Evolutionary conservation across 2,329 filamentous ascomycete genomes (phyloP), one percentile per base, ranked within the genome.

Genomic region (Rhynchosporium graminicola): DNA sequence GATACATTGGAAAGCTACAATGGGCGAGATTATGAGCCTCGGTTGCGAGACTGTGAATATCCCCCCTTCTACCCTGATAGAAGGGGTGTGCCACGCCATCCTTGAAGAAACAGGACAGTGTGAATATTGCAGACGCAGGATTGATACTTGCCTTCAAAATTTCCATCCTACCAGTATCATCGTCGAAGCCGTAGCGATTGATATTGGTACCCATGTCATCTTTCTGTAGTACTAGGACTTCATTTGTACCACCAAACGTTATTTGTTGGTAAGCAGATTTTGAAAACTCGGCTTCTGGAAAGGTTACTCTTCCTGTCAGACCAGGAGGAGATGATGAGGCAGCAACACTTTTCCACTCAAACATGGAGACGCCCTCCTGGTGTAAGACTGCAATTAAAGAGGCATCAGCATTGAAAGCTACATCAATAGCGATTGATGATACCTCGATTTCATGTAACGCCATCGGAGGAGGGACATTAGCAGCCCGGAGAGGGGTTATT

Each of bases 401-500:
- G 55, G 88, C 87, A 54, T 82, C 81, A 13, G 80, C 80, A 56
- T 86, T 89, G 68, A 97, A 87, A 0, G 88, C 86, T 57, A 95
- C 85, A 76, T 97, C 92, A 20, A 91, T 77, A 2, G 86, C 82
- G 59, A 88, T 87, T 0, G 82, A 82, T 13, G 83, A 79, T 33
- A 89, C 76, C 12, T 78, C 71, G 20, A 97, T 71, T 62, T 96
- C 90, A 68, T 89, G 89, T 65, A 94, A 82, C 15, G 92, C 87
- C 92, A 98, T 97, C 0, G 95, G 95, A 33, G 95, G 95, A 29
- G 95, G 95, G 3, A 97, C 82, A 70, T 95, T 96, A 12, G 92
- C 90, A 56, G 88, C 83, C 65, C 90, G 83, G 67, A 99, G 83
- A 0, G 95, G 92, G 0, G 95, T 98, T 51, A 98, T 76, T 73